These are phyloP conservation scores for Boletus tylopilopsis DNA, from an alignment of 768 basidiomycete genomes.

Conservation along the genomic window DNA sequence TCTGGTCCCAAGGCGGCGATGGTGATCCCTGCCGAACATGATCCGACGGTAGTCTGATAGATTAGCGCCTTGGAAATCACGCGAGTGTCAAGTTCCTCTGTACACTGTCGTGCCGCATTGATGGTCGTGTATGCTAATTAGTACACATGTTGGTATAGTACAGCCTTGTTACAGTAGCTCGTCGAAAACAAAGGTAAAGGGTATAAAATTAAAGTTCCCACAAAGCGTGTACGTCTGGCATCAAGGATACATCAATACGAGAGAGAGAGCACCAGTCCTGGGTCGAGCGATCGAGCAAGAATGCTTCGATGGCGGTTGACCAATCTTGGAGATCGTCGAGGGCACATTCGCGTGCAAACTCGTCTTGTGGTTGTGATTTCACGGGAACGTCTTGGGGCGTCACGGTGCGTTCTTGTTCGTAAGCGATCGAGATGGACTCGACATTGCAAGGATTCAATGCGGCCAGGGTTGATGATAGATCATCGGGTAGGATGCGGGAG, in stretches of 20 bases:
- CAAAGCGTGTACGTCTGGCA: conserved; percentile 12
- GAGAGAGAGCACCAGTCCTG: conserved; percentile 17
- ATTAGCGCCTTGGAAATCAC: background rate
- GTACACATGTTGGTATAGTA: background rate
- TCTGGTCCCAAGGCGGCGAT: no score
- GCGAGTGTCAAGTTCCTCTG: no score
- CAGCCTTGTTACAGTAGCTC: background rate
- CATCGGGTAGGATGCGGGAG: conserved; percentile 21
- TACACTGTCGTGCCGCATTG: no score
- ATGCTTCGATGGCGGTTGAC: conserved; percentile 18
- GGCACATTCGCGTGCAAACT: conserved; percentile 28
- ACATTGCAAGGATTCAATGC: conserved; percentile 14
- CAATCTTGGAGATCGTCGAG: conserved; percentile 32
- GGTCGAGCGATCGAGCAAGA: conserved; percentile 13
- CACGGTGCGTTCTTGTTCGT: conserved; percentile 10
- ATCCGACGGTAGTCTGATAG: background rate
- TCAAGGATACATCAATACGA: conserved; percentile 16
- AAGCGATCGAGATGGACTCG: conserved; percentile 22
- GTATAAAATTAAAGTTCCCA: conserved; percentile 22
- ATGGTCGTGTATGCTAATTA: background rate
- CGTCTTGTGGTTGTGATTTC: conserved; percentile 13
- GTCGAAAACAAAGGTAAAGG: background rate
- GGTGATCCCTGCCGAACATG: background rate
- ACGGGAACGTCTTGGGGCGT: background rate
- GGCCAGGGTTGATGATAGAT: conserved; percentile 21